Percentiles rank a stretch among this genome's conserved stretches.
These are phyloP conservation scores for Backusella tuberculispora DNA, from an alignment of 192 early-diverging fungal genomes.

Conservation along the genomic window DNA sequence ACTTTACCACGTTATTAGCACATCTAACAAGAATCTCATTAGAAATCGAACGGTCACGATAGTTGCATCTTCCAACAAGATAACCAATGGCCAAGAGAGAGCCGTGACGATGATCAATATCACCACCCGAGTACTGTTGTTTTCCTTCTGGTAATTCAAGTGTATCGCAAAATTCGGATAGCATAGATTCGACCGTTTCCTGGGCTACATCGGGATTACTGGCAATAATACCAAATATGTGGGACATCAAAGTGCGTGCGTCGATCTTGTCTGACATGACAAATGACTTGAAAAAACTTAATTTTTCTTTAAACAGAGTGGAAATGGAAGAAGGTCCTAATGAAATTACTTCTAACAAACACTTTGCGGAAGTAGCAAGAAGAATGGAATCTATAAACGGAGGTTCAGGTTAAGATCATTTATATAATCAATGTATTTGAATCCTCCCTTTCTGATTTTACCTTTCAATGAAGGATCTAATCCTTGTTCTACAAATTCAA, in stretches of 20 bases:
- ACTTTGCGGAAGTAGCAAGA: constrained; percentile 64
- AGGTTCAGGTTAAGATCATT: too few species aligned
- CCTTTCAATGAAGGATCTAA: constrained; percentile 54
- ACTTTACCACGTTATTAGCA: constrained; percentile 47
- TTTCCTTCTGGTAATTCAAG: constrained; percentile 29
- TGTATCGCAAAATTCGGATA: constrained; percentile 28
- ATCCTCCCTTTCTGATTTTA: not conserved
- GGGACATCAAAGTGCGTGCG: constrained; percentile 65
- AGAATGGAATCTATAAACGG: constrained; percentile 55
- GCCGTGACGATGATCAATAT: constrained; percentile 67
- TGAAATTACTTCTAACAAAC: constrained; percentile 72
- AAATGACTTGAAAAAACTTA: constrained; percentile 52
- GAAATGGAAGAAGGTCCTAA: constrained; percentile 64
- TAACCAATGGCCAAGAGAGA: constrained; percentile 70
- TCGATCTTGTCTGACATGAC: constrained; percentile 62
- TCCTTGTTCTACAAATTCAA: constrained; percentile 62
- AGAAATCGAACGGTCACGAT: constrained; percentile 52
- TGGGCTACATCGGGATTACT: constrained; percentile 48
- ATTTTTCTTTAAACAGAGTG: constrained; percentile 23
- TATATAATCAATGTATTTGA: too few species aligned
- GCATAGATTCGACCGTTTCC: constrained; percentile 17
- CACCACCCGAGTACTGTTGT: constrained; percentile 19
- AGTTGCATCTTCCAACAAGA: constrained; percentile 63
- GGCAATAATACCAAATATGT: constrained; percentile 73
- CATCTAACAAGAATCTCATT: constrained; percentile 45